Evolutionary conservation across 2,329 filamentous ascomycete species (phyloP).

Genomic region (Colletotrichum falcatum): DNA sequence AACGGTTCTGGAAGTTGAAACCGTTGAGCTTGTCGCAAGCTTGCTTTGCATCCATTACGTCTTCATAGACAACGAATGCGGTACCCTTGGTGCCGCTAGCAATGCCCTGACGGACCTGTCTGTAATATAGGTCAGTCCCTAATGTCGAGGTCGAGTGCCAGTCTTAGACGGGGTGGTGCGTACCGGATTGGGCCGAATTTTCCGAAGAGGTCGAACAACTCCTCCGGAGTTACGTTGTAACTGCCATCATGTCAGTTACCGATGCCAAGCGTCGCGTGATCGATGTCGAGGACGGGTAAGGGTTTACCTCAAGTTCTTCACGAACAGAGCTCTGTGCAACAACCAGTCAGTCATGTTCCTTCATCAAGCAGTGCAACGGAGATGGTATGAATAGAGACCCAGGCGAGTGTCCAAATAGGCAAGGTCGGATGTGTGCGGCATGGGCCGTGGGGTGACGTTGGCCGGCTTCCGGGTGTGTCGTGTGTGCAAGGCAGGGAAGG

Average conservation of each 20-base stretch:
- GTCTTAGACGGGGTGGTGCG: conserved; percentile 48
- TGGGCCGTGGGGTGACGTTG: conserved; percentile 31
- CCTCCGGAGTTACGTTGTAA: conserved; percentile 98
- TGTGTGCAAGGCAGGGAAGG: conserved; percentile 25
- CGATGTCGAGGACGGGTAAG: conserved; percentile 61
- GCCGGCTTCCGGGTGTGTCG: conserved; percentile 26
- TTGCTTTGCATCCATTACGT: conserved; percentile 98
- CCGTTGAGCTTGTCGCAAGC: conserved; percentile 99
- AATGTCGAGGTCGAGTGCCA: conserved; percentile 17
- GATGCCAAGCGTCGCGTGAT: conserved; percentile 41
- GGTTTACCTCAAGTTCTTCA: conserved; percentile 96
- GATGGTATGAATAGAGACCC: conserved; percentile 8
- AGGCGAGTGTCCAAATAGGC: conserved; percentile 1
- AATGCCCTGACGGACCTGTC: conserved; percentile 98
- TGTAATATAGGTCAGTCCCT: conserved; percentile 53
- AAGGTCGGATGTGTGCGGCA: conserved; percentile 18
- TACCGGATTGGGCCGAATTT: conserved; percentile 97
- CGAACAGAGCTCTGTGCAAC: conserved; percentile 89
- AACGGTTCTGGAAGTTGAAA: conserved; percentile 99
- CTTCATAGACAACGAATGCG: conserved; percentile 99
- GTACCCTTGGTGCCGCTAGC: conserved; percentile 98
- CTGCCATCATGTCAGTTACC: conserved; percentile 58
- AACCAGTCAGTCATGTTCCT: conserved; percentile 49
- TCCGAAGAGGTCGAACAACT: conserved; percentile 98
- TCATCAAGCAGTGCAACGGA: conserved; percentile 12